Evolutionary conservation across 495 filamentous ascomycete species (phyloP).

Genomic region (Aspergillus sclerotiicarbonarius): DNA sequence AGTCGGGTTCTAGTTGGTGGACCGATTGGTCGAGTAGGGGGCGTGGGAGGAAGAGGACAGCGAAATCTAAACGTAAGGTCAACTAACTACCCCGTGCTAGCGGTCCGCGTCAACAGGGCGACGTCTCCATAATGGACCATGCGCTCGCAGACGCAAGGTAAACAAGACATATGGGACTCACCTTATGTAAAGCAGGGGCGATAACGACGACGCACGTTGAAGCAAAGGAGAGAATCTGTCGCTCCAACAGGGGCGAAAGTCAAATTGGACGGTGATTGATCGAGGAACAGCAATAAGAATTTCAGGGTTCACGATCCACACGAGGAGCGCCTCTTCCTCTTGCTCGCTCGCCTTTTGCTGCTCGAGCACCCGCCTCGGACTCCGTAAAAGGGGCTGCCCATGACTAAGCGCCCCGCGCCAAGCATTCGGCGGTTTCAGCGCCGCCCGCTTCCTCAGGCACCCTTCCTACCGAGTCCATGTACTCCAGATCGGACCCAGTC

Average conservation of each 20-base stretch:
- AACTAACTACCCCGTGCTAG: constrained; percentile 9
- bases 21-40: background rate
- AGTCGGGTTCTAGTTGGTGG: no score
- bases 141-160: constrained; percentile 9
- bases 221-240: background rate
- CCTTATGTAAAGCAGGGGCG: constrained; percentile 9
- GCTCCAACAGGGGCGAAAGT: background rate
- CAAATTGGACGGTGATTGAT: background rate
- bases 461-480: background rate
- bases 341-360: background rate
- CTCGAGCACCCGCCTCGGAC: background rate
- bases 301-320: constrained; percentile 27
- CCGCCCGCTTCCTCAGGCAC: background rate
- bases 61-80: background rate
- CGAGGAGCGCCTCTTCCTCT: constrained; percentile 9
- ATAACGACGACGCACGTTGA: background rate
- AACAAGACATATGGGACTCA: constrained; percentile 18
- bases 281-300: constrained; percentile 17
- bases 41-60: background rate
- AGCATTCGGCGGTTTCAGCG: constrained; percentile 23
- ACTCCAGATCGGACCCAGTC: background rate
- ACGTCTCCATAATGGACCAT: constrained; percentile 9
- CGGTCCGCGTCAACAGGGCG: constrained; percentile 14
- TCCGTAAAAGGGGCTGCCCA: constrained; percentile 41
- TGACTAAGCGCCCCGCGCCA: constrained; percentile 32